Evolutionary conservation across 805 yeast genomes (phyloP).

Genomic region (Ogataea pini): DNA sequence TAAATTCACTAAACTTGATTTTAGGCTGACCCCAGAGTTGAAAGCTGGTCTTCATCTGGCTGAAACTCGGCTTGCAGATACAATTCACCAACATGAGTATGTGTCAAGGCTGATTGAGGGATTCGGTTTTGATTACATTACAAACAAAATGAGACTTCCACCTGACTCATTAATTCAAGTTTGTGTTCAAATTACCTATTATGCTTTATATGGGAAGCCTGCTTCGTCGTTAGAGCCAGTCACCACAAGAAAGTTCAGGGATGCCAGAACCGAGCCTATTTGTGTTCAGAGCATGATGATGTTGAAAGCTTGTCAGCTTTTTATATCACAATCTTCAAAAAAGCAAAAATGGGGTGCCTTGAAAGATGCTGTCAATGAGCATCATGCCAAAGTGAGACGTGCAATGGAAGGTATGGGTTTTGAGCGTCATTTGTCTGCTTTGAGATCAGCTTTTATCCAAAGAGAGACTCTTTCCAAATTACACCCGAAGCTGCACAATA

Average conservation of each 20-base stretch:
- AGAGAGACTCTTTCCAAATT: slow-evolving; percentile 46
- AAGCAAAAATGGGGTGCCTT: slow-evolving; percentile 51
- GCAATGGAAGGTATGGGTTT: slow-evolving; percentile 68
- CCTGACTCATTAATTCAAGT: slow-evolving; percentile 54
- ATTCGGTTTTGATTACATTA: slow-evolving; percentile 37
- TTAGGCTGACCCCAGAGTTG: slow-evolving; percentile 48
- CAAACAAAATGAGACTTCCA: slow-evolving; percentile 43
- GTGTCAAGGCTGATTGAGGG: slow-evolving; percentile 36
- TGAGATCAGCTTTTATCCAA: slow-evolving; percentile 56
- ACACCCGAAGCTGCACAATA: slow-evolving; percentile 44
- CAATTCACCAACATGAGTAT: slow-evolving; percentile 58
- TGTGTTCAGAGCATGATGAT: slow-evolving; percentile 60
- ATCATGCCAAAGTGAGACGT: slow-evolving; percentile 46
- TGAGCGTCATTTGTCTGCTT: slow-evolving; percentile 69
- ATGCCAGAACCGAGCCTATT: slow-evolving; percentile 69
- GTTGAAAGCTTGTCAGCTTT: slow-evolving; percentile 56
- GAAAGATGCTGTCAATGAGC: slow-evolving; percentile 51
- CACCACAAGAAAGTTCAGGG: slow-evolving; percentile 66
- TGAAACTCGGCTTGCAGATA: slow-evolving; percentile 59
- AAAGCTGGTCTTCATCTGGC: slow-evolving; percentile 51
- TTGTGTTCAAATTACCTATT: slow-evolving; percentile 53
- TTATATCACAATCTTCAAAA: slow-evolving; percentile 55
- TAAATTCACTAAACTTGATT: slow-evolving; percentile 30
- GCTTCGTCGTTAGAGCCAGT: slow-evolving; percentile 46
- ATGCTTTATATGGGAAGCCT: slow-evolving; percentile 54